Conservation (phyloP, 2,329 filamentous ascomycete genomes). For the Huntiella savannae region DNA sequence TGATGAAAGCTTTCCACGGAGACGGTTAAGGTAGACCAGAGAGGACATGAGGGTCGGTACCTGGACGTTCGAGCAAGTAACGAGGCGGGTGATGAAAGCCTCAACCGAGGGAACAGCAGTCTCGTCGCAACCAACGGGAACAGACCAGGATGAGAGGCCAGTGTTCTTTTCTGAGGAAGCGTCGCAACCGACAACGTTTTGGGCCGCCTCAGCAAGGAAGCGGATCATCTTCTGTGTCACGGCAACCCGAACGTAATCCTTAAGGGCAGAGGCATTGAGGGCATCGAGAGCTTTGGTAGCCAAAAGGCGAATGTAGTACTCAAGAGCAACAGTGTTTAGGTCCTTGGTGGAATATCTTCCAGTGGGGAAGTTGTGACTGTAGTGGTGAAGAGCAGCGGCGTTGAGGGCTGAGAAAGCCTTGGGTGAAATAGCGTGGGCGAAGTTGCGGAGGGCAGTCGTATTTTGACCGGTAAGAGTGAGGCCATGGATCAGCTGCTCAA, state of each 20-base stretch:
- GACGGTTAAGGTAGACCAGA: conserved; percentile 74
- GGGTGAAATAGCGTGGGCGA: too few relatives aligned
- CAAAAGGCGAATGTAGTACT: too few relatives aligned
- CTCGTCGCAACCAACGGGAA: too few relatives aligned
- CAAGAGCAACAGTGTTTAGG: too few relatives aligned
- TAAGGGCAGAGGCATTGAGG: conserved; percentile 55
- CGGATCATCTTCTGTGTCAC: conserved; percentile 60
- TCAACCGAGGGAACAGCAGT: conserved; percentile 57
- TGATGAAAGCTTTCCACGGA: conserved; percentile 70
- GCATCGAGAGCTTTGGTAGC: conserved; percentile 19
- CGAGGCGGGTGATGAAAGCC: conserved; percentile 78
- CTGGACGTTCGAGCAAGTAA: conserved; percentile 86
- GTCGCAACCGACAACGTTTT: conserved; percentile 66
- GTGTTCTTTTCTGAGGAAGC: conserved; percentile 17
- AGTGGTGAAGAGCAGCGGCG: too few relatives aligned
- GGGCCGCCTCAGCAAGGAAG: conserved; percentile 56
- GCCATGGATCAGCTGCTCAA: too few relatives aligned
- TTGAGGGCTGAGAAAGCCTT: too few relatives aligned
- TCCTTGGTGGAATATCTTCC: too few relatives aligned
- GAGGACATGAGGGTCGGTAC: conserved; percentile 95
- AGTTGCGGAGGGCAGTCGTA: too few relatives aligned
- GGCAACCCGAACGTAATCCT: conserved; percentile 61
- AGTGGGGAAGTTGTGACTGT: too few relatives aligned
- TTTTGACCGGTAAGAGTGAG: too few relatives aligned
- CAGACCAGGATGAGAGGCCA: too few relatives aligned